Conservation (phyloP, 139 green algal genomes). For the Eudorina sp. region DNA sequence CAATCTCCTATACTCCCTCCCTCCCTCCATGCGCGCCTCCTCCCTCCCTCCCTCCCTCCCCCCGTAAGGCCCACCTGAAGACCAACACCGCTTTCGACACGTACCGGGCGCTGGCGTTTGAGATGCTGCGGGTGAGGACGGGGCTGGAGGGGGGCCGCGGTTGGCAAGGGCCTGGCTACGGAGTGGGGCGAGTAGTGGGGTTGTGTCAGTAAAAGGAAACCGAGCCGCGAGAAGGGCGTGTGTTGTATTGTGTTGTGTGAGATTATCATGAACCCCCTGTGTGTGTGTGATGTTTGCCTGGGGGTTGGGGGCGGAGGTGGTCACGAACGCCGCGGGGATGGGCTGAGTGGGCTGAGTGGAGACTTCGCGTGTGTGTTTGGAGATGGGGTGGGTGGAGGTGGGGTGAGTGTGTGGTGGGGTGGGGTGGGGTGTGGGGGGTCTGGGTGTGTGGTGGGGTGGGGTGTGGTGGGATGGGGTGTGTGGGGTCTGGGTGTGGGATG, state of each 20-base stretch:
- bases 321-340: too few species aligned
- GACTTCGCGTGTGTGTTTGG: too few species aligned
- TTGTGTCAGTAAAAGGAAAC: too few species aligned
- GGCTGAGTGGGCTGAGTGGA: too few species aligned
- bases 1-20: too few species aligned
- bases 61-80: conserved; percentile 21
- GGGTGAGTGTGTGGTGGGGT: too few species aligned
- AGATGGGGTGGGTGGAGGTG: too few species aligned
- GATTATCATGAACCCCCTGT: background rate
- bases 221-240: too few species aligned
- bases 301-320: background rate
- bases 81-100: background rate
- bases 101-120: background rate
- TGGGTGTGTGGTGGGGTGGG: too few species aligned
- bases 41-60: background rate
- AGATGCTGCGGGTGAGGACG: conserved; percentile 17
- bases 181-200: background rate
- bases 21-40: background rate
- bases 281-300: background rate
- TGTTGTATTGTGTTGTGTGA: background rate
- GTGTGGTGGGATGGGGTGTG: too few species aligned
- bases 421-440: too few species aligned
- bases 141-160: background rate
- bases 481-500: too few species aligned
- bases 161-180: background rate